Conservation (phyloP, 352 stramenopile species). For the Phytophthora kernoviae region DNA sequence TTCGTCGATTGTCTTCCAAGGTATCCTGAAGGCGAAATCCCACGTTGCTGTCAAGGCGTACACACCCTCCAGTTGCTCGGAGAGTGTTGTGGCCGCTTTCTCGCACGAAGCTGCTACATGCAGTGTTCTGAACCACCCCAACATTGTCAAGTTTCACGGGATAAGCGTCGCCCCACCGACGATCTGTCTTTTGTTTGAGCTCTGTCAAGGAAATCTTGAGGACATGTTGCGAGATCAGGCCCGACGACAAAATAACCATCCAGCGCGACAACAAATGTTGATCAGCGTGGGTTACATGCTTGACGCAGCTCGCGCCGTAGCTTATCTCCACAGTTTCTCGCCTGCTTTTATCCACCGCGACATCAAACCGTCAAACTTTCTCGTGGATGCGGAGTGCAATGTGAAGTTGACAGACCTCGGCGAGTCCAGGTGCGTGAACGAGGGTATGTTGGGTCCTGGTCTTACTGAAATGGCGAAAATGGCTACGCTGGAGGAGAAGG, state of each 20-base stretch:
- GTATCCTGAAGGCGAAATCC: constrained; percentile 38
- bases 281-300: constrained; percentile 51
- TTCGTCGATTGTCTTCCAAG: constrained; percentile 38
- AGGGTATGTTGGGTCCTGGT: background rate
- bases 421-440: constrained; percentile 27
- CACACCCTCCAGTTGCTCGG: constrained; percentile 32
- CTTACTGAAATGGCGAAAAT: constrained; percentile 8
- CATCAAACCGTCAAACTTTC: constrained; percentile 50
- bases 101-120: constrained; percentile 49
- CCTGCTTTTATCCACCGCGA: constrained; percentile 52
- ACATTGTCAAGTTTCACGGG: constrained; percentile 48
- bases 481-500: constrained; percentile 16
- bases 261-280: constrained; percentile 34
- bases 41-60: constrained; percentile 57
- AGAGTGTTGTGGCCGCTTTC: constrained; percentile 41
- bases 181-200: constrained; percentile 50
- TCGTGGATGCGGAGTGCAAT: constrained; percentile 40
- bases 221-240: constrained; percentile 29
- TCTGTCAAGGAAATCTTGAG: constrained; percentile 36
- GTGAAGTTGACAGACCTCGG: constrained; percentile 52
- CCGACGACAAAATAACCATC: constrained; percentile 12
- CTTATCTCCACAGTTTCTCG: constrained; percentile 57
- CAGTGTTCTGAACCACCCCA: constrained; percentile 40
- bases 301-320: constrained; percentile 49
- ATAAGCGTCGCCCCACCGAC: constrained; percentile 47